phyloP scores from a whole-genome alignment of 371 early-diverging fungal species.

The Mucor mucedo region DNA sequence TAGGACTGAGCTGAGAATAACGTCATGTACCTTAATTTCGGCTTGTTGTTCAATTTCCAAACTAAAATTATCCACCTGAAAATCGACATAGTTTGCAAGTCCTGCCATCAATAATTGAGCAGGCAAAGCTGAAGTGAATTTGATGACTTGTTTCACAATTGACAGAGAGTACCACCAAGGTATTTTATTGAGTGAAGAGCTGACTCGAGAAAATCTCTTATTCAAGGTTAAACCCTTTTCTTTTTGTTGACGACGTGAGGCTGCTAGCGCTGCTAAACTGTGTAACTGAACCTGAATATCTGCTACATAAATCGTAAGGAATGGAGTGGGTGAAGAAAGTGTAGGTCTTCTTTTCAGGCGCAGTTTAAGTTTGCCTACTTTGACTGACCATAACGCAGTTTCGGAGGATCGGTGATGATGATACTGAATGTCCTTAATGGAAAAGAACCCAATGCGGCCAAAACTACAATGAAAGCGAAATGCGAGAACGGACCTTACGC shows the following conservation, averaged over 20 bases:
- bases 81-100: conserved; percentile 55
- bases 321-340: conserved; percentile 30
- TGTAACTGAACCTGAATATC: conserved; percentile 35
- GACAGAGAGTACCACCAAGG: conserved; percentile 59
- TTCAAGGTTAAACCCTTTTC: conserved; percentile 21
- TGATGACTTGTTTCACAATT: conserved; percentile 44
- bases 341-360: conserved; percentile 34
- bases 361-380: conserved; percentile 50
- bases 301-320: conserved; percentile 43
- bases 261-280: conserved; percentile 23
- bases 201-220: conserved; percentile 36
- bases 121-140: conserved; percentile 50
- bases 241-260: conserved; percentile 8
- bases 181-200: conserved; percentile 36
- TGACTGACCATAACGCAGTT: conserved; percentile 30
- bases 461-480: conserved; percentile 47
- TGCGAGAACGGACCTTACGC: conserved; percentile 25
- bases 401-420: conserved; percentile 32
- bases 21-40: conserved; percentile 25
- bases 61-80: conserved; percentile 32
- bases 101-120: conserved; percentile 56
- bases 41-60: conserved; percentile 30
- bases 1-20: conserved; percentile 42
- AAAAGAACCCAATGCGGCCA: conserved; percentile 50
- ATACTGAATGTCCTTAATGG: conserved; percentile 45